phyloP scores from a whole-genome alignment of 1,139 yeast species.

The Casaregolazyma suthepensis region DNA sequence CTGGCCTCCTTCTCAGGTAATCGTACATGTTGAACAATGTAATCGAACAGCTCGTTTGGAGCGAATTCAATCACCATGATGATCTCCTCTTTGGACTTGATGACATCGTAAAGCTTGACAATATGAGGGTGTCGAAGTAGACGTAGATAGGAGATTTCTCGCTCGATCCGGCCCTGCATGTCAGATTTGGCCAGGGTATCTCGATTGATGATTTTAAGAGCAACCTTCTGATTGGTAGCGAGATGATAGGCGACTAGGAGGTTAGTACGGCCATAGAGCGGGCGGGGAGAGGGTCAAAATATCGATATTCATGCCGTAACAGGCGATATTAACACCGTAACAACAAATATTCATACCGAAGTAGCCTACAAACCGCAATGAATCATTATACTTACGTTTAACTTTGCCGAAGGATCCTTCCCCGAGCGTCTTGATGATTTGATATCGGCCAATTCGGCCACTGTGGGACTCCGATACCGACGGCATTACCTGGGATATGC shows the following conservation, averaged over 20 bases:
- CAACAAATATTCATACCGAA: no score
- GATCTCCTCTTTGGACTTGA: slow-evolving; percentile 91
- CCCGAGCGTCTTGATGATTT: slow-evolving; percentile 87
- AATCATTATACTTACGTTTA: slow-evolving; percentile 38
- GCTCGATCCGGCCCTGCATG: slow-evolving; percentile 95
- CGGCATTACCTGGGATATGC: slow-evolving; percentile 8
- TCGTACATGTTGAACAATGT: slow-evolving; percentile 90
- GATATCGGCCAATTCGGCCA: slow-evolving; percentile 78
- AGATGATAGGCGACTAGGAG: slow-evolving; percentile 70
- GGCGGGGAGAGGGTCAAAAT: not conserved
- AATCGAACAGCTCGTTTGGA: slow-evolving; percentile 91
- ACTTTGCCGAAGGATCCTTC: slow-evolving; percentile 98
- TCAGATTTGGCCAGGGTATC: slow-evolving; percentile 92
- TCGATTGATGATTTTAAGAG: slow-evolving; percentile 87
- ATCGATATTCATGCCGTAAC: not conserved
- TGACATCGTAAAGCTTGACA: slow-evolving; percentile 92
- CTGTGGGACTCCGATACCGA: slow-evolving; percentile 14
- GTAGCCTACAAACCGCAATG: not conserved
- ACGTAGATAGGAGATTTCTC: slow-evolving; percentile 87
- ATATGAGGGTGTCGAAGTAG: slow-evolving; percentile 94
- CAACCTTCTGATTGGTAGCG: slow-evolving; percentile 90
- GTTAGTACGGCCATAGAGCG: not conserved
- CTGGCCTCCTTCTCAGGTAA: slow-evolving; percentile 95
- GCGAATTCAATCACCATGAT: slow-evolving; percentile 98
- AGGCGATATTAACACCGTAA: no score